These are phyloP conservation scores for button mushroom (Agaricus bisporus) DNA, from an alignment of 768 basidiomycete genomes.

Conservation along the genomic window DNA sequence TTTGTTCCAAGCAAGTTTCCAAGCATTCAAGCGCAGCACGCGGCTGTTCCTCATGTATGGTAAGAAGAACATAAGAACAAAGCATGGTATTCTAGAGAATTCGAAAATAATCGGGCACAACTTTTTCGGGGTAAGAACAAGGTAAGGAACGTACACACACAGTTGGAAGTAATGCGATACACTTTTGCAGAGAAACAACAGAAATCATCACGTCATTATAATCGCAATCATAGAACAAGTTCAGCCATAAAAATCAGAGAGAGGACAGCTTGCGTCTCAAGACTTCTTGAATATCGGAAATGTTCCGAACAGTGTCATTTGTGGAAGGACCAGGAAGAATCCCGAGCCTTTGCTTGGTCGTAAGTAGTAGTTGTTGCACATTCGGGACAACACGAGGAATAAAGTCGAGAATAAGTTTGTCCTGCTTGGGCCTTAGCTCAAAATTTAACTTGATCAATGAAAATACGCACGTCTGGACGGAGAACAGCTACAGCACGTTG, in stretches of 20 bases:
- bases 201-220: constrained; percentile 2
- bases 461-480: constrained; percentile 57
- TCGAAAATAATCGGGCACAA: background rate
- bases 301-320: constrained; percentile 61
- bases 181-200: background rate
- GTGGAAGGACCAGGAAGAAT: constrained; percentile 68
- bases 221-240: constrained; percentile 1
- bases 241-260: constrained; percentile 5
- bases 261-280: constrained; percentile 43
- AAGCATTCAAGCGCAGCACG: no score
- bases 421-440: constrained; percentile 30
- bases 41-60: no score
- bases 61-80: background rate
- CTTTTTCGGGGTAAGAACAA: background rate
- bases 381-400: constrained; percentile 75
- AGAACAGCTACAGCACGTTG: constrained; percentile 67
- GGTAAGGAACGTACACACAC: constrained; percentile 4
- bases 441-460: constrained; percentile 1
- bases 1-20: no score
- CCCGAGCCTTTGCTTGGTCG: constrained; percentile 72
- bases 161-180: constrained; percentile 5
- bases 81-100: background rate
- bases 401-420: constrained; percentile 78
- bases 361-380: constrained; percentile 69
- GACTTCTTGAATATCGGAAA: constrained; percentile 72